Percentiles rank a stretch among this genome's conserved stretches.
Evolutionary conservation across 257 asterid species (phyloP).

Genomic region (Thymus quinquecostatus): DNA sequence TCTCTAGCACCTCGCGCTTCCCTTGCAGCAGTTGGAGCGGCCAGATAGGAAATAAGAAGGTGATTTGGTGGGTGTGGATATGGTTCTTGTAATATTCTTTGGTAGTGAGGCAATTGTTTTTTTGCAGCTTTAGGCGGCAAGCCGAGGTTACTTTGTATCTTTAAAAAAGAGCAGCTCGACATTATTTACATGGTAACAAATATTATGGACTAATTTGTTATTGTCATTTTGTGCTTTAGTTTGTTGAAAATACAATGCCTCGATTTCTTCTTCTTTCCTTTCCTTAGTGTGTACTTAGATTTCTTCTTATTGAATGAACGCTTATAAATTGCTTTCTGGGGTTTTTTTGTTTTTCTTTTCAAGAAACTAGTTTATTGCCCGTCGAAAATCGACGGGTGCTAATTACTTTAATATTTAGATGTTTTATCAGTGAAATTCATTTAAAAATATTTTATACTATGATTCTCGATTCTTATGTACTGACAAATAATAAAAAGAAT

Average conservation of each 20-base stretch:
- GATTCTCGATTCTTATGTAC: too few species aligned
- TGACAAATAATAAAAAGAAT: too few species aligned
- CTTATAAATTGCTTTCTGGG: too few species aligned
- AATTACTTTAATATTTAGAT: too few species aligned
- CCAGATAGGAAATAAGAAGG: slow-evolving; percentile 32
- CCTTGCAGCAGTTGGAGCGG: slow-evolving; percentile 23
- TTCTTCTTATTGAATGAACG: too few species aligned
- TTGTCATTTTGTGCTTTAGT: slow-evolving; percentile 26
- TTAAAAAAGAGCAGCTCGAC: slow-evolving; percentile 25
- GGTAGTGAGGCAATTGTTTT: slow-evolving; percentile 43
- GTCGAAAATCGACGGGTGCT: too few species aligned
- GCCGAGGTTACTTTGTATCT: slow-evolving; percentile 50
- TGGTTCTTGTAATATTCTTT: slow-evolving; percentile 57
- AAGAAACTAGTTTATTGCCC: too few species aligned
- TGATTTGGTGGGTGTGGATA: slow-evolving; percentile 42
- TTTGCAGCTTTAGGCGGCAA: slow-evolving; percentile 64
- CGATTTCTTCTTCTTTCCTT: not conserved
- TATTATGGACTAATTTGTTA: slow-evolving; percentile 32
- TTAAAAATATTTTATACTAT: too few species aligned
- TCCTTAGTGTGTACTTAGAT: not conserved
- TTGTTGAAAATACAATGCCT: slow-evolving; percentile 14
- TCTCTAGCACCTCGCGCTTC: not conserved
- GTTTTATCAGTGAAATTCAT: too few species aligned
- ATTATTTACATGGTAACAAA: slow-evolving; percentile 4
- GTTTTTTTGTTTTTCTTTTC: not conserved